Percentiles rank a stretch among this genome's conserved stretches.
phyloP scores from a whole-genome alignment of 805 yeast genomes.

The Ogataea methylovora region DNA sequence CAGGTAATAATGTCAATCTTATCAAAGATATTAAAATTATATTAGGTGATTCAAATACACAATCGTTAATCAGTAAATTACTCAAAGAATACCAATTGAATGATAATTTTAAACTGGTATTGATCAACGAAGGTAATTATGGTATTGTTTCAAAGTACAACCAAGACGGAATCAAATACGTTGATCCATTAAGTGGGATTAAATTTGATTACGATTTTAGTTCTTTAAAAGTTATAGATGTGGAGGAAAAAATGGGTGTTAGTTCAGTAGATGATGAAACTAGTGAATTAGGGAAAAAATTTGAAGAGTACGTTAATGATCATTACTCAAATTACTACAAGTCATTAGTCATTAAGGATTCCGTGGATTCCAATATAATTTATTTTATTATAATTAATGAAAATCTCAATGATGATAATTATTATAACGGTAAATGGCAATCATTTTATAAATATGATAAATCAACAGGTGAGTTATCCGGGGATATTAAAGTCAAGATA shows the following conservation, averaged over 20 bases:
- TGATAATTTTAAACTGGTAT: conserved; percentile 25
- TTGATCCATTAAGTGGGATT: conserved; percentile 42
- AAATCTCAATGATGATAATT: conserved; percentile 66
- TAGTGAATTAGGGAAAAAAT: conserved; percentile 13
- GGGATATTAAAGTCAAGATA: conserved; percentile 59
- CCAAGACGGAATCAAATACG: conserved; percentile 40
- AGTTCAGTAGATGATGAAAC: conserved; percentile 8
- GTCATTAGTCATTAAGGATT: conserved; percentile 34
- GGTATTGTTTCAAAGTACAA: conserved; percentile 44
- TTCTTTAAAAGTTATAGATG: conserved; percentile 39
- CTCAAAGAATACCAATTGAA: conserved; percentile 19
- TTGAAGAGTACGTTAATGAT: conserved; percentile 47
- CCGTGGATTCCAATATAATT: conserved; percentile 23
- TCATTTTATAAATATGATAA: conserved; percentile 48
- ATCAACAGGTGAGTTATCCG: conserved; percentile 31
- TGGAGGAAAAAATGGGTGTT: conserved; percentile 30
- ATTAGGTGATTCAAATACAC: conserved; percentile 17
- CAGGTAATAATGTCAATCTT: conserved; percentile 38
- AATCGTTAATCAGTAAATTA: conserved; percentile 16
- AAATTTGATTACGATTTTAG: conserved; percentile 55
- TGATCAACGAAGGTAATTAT: conserved; percentile 14
- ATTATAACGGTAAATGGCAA: conserved; percentile 86
- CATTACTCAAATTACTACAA: conserved; percentile 58
- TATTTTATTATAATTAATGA: conserved; percentile 60
- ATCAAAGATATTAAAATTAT: conserved; percentile 21